These are phyloP conservation scores for Pestalotiopsis sp. DNA, from an alignment of 2,329 filamentous ascomycete genomes.

Conservation along the genomic window DNA sequence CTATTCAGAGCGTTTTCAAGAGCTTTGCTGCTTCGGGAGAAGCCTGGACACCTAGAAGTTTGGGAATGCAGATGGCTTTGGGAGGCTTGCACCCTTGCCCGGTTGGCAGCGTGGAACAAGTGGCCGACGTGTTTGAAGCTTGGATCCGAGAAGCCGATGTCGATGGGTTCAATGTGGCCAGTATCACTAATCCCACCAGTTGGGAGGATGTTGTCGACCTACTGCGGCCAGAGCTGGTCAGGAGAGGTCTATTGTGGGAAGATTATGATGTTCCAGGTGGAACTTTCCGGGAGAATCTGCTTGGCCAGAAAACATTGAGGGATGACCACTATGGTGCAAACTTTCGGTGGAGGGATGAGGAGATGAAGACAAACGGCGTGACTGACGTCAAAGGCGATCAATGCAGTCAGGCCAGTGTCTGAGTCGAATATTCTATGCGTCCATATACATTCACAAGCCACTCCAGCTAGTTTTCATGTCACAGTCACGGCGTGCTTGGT, in stretches of 20 bases:
- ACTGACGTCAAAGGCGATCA: not conserved
- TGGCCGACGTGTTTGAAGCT: conserved; percentile 11
- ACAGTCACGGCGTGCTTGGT: no score
- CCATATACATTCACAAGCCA: not conserved
- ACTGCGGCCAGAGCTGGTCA: conserved; percentile 62
- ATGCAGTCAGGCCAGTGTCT: not conserved
- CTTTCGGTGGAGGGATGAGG: conserved; percentile 1
- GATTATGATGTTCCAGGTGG: conserved; percentile 44
- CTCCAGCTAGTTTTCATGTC: no score
- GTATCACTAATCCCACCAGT: conserved; percentile 57
- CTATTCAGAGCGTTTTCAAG: conserved; percentile 13
- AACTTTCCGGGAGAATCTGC: conserved; percentile 46
- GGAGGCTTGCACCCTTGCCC: conserved; percentile 13
- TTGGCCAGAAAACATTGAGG: conserved; percentile 27
- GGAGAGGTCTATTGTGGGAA: conserved; percentile 58
- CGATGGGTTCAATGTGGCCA: conserved; percentile 61
- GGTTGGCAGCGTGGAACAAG: conserved; percentile 12
- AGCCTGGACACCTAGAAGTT: conserved; percentile 9
- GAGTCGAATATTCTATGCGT: not conserved
- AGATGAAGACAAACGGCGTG: not conserved
- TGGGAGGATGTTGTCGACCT: conserved; percentile 69
- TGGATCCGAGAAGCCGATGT: conserved; percentile 50
- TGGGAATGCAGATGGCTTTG: conserved; percentile 14
- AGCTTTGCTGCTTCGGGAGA: conserved; percentile 2
- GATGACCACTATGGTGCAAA: conserved; percentile 12